Conservation (phyloP, 202 grass and related monocot species). For the Setaria italica region DNA sequence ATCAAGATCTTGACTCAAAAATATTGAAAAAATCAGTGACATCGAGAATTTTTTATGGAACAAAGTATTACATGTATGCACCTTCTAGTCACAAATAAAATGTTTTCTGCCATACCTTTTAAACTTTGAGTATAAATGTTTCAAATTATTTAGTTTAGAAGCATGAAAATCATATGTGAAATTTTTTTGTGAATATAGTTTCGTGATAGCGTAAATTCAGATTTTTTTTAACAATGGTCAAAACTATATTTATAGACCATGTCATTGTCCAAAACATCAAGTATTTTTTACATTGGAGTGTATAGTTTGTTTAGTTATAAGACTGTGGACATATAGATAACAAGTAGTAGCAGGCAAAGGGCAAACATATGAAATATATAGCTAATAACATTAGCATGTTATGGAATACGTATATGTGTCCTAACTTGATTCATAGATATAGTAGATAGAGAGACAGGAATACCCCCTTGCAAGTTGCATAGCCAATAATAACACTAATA, state of each 20-base stretch:
- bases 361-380: not conserved
- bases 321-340: not conserved
- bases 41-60: not conserved
- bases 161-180: not conserved
- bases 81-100: not conserved
- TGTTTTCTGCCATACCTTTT: not conserved
- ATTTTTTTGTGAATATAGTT: not conserved
- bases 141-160: not conserved
- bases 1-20: not conserved
- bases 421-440: no score
- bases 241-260: not conserved
- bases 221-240: not conserved
- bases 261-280: not conserved
- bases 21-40: not conserved
- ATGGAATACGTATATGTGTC: not conserved
- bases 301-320: not conserved
- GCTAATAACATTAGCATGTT: not conserved
- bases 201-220: not conserved
- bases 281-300: not conserved
- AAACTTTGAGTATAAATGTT: not conserved
- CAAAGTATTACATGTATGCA: not conserved
- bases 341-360: not conserved
- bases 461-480: no score
- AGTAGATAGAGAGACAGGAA: no score
- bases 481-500: no score